Evolutionary conservation across 1,284 basidiomycete genomes (phyloP), one percentile per base, ranked within the genome.

Genomic region (Heimioporus retisporus): DNA sequence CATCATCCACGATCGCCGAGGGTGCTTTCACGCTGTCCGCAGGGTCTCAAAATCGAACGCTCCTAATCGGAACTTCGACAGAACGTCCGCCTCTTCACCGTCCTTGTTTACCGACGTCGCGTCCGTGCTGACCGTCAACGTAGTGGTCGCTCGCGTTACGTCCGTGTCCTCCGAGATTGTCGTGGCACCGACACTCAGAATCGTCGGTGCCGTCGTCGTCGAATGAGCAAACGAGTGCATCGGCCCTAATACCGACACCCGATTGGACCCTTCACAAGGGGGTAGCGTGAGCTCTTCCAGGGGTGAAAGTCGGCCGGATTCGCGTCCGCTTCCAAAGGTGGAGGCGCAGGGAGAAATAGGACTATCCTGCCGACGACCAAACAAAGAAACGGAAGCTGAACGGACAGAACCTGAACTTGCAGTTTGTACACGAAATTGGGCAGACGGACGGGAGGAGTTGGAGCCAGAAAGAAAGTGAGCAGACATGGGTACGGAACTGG

Each of bases 401-500:
- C 82, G 82, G 1, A 88, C 75, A 0, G 88, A 88, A 46, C 81
- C 81, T 51, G 83, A 84, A 65, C 81, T 81, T 6, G 28, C 44
- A 18, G 63, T 75, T 70, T 43, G 80, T 72, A 51, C 65, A 65
- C 73, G 76, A 54, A 74, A 79, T 6, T 77, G 80, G 8, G 75
- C 81, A 15, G 87, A 86, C 14, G 84, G 85, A 7, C 82, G 79
- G 7, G 88, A 88, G 1, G 87, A 88, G 61, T 74, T 75, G 18
- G 81, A 89, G 58, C 84, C 81, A 43, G 79, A 83, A 51, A 67
- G 66, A 59, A 57, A 65, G 46, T 72, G 68, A 67, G 82, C 70
- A 63, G 85, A 86, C 16, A 82, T 78, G 1, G 88, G 82, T 2
- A 82, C 86, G 8, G 90, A 91, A 55, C 86, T 86, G 21, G 81